These are phyloP conservation scores for Penstemon davidsonii DNA, from an alignment of 257 asterid species.

Conservation along the genomic window DNA sequence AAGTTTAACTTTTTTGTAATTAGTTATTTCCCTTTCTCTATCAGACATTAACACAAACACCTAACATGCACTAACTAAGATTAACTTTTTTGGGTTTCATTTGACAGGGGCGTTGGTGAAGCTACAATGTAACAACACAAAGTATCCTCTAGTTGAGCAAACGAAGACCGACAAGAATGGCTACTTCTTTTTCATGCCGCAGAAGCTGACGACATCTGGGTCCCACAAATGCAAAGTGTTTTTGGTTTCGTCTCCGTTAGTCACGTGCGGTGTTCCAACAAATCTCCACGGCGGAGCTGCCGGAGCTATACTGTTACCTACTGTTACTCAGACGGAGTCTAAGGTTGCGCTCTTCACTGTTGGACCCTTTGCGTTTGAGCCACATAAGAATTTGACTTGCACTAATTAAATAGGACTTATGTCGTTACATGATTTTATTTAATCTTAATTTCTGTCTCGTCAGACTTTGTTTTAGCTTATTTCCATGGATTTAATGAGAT, in stretches of 20 bases:
- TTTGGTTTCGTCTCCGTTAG: slow-evolving; percentile 35
- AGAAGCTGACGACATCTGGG: slow-evolving; percentile 26
- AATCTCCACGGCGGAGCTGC: slow-evolving; percentile 34
- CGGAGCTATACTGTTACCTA: slow-evolving; percentile 38
- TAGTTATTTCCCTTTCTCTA: neutral
- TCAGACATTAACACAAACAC: neutral
- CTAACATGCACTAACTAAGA: neutral
- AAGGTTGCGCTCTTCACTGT: slow-evolving; percentile 34
- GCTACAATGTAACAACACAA: slow-evolving; percentile 57
- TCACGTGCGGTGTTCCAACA: slow-evolving; percentile 39
- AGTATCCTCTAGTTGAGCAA: slow-evolving; percentile 21
- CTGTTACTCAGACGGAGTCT: neutral
- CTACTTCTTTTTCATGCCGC: slow-evolving; percentile 50
- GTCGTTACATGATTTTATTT: too few relatives aligned
- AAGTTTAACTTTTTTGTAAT: too few relatives aligned
- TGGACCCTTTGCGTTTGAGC: slow-evolving; percentile 50
- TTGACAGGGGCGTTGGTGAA: slow-evolving; percentile 61
- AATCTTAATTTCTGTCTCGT: too few relatives aligned
- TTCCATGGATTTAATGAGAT: too few relatives aligned
- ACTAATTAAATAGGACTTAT: neutral
- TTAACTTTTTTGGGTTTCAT: neutral
- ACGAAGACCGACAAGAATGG: slow-evolving; percentile 56
- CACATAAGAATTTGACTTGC: slow-evolving; percentile 36
- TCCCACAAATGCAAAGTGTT: slow-evolving; percentile 38
- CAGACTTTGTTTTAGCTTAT: too few relatives aligned